Conservation (phyloP, 2,329 filamentous ascomycete genomes). For the Whalleya microplaca region DNA sequence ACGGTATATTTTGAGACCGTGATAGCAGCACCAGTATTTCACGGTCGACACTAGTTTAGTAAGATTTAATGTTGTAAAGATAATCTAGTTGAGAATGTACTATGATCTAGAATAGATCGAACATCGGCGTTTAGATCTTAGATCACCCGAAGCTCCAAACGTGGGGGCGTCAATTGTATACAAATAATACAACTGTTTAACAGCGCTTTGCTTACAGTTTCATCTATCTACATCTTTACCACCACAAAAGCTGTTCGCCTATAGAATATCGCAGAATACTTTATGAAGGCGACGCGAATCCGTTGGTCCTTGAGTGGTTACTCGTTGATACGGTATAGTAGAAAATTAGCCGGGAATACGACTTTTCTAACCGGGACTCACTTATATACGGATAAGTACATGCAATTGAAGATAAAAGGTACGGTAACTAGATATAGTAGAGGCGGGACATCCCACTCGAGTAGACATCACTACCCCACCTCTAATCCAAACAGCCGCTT, state of each 20-base stretch:
- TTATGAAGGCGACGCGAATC: not conserved
- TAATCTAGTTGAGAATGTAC: not conserved
- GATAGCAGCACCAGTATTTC: too few relatives aligned
- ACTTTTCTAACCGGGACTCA: not conserved
- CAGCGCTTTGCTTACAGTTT: too few relatives aligned
- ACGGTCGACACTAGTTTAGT: too few relatives aligned
- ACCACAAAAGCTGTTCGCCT: not conserved
- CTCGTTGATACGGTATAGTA: not conserved
- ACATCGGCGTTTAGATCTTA: not conserved
- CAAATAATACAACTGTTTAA: too few relatives aligned
- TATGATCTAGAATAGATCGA: too few relatives aligned
- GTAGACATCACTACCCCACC: not conserved
- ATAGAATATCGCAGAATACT: not conserved
- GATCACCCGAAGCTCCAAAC: not conserved
- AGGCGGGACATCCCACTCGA: not conserved
- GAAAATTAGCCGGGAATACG: not conserved
- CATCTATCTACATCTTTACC: not conserved
- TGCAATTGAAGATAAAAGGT: not conserved
- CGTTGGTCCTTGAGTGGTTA: too few relatives aligned
- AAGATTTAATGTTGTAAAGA: too few relatives aligned
- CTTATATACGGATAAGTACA: too few relatives aligned
- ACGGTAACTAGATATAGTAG: not conserved
- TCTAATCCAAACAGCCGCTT: not conserved
- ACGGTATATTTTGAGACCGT: too few relatives aligned
- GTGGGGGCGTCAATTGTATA: not conserved